Evolutionary conservation across 768 basidiomycete genomes (phyloP), one percentile per base, ranked within the genome.

Genomic region (Xerocomus potaroensis): DNA sequence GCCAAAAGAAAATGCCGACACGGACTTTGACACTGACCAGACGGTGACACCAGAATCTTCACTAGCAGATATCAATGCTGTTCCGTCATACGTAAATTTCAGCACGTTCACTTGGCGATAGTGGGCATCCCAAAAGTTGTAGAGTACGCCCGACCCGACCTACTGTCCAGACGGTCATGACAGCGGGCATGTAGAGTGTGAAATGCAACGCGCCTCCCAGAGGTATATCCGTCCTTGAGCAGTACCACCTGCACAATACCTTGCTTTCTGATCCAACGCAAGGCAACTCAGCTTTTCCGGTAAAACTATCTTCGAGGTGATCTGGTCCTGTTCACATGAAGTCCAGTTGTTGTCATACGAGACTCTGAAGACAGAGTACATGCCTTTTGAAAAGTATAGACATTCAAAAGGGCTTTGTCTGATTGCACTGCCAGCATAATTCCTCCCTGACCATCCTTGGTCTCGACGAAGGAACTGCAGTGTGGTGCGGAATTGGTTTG

Each of bases 381-480:
- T 51, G 88, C 95, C 74, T 92, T 94, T 76, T 97, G 92, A 66
- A 92, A 97, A 53, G 80, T 84, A 68, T 95, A 98, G 15, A 93
- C 84, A 59, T 95, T 85, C 53, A 96, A 59, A 34, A 95, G 76
- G 0, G 90, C 81, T 65, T 96, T 96, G 48, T 93, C 91, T 38
- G 83, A 80, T 62, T 96, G 93, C 2, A 84, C 82, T 23, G 90
- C 83, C 18, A 96, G 74, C 43, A 96, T 75, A 48, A 91, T 74
- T 1, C 94, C 93, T 19, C 95, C 96, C 52, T 81, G 77, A 0
- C 83, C 83, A 62, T 81, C 72, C 40, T 68, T 71, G 1, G 89
- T 84, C 46, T 80, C 78, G 4, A 91, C 72, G 21, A 82, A 70
- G 7, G 82, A 78, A n/a, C 82, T 81, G 58, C 80, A 88, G 44